Evolutionary conservation across 2,329 filamentous ascomycete species (phyloP), one percentile per base, ranked within the genome.

Genomic region (Elsinoe australis): DNA sequence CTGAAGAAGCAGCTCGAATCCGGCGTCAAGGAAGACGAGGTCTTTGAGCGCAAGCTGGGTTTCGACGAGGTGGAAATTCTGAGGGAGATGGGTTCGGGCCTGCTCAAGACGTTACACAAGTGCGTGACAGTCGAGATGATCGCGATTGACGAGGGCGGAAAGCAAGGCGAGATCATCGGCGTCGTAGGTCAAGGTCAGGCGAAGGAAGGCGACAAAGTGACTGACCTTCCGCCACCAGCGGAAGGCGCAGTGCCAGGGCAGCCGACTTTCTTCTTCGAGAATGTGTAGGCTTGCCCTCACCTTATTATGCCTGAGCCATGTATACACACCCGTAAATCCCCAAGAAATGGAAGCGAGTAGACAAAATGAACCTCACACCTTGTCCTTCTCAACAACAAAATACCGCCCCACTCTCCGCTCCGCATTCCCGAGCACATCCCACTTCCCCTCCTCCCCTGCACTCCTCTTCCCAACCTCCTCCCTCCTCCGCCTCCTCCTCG

Each of bases 11-110:
- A 86, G 46, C 76, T 98, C 49, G 74, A 87, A 50, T 63, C 64
- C 29, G 73, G 75, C 42, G 53, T 60, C 22, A 83, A 85, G 53
- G 70, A 79, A 1, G 72, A 76, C 18, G 73, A 69, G 2, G 87
- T 95, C 7, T 82, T 96, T 60, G 81, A 90, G 62, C 78, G 88
- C 55, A 87, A 90, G 68, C 73, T 98, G 53, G 75, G 79, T 1
- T 98, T 96, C 65, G 83, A 95, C 59, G 92, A 98, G 72, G 73
- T 81, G 39, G 74, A 76, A 51, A 84, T 83, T 26, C 72, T 96
- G 49, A 65, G 72, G 47, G 80, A 87, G 59, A 95, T 95, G 83
- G 72, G 88, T 2, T 75, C 81, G 1, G 83, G 82, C 15, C 70
- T 98, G 59, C 87, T 84, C 74, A 82, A 84, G 65, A 83, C 82